Conservation (phyloP, 2,329 filamentous ascomycete genomes). For the Moelleriella libera region DNA sequence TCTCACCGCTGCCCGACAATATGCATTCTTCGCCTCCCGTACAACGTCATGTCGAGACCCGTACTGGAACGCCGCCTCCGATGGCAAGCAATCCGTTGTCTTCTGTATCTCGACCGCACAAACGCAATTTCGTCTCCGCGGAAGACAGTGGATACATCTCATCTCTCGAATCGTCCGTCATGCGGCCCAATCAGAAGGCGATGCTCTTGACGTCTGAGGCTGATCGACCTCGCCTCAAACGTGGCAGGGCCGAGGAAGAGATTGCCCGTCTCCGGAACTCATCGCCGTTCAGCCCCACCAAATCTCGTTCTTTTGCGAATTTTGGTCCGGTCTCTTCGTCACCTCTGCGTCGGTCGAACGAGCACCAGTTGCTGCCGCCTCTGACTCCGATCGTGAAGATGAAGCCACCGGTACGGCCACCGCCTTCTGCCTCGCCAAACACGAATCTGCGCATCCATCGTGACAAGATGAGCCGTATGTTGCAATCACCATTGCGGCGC, state of each 20-base stretch:
- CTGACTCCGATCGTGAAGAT: slow-evolving; percentile 77
- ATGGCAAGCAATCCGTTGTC: slow-evolving; percentile 44
- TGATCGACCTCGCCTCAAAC: slow-evolving; percentile 68
- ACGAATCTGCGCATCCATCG: slow-evolving; percentile 85
- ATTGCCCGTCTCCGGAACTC: slow-evolving; percentile 87
- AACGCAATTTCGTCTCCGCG: slow-evolving; percentile 66
- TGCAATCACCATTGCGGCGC: slow-evolving; percentile 56
- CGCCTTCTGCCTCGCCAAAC: slow-evolving; percentile 78
- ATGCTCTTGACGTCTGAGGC: slow-evolving; percentile 63
- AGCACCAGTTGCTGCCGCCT: slow-evolving; percentile 55
- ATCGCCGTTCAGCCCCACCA: slow-evolving; percentile 82
- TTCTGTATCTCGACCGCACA: slow-evolving; percentile 53
- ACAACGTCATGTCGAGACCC: slow-evolving; percentile 39
- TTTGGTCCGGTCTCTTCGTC: slow-evolving; percentile 50
- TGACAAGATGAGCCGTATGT: slow-evolving; percentile 64
- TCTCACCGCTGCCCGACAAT: slow-evolving; percentile 54
- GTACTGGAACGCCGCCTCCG: slow-evolving; percentile 65
- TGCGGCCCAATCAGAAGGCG: slow-evolving; percentile 52
- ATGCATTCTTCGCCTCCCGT: slow-evolving; percentile 90
- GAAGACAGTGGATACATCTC: slow-evolving; percentile 96
- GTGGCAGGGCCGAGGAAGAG: slow-evolving; percentile 86
- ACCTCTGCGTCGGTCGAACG: slow-evolving; percentile 42
- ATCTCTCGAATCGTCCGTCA: slow-evolving; percentile 80
- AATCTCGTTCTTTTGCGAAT: slow-evolving; percentile 40
- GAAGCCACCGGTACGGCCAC: slow-evolving; percentile 39